A percentile compares a stretch with the other conserved stretches of the same genome.
Evolutionary conservation across 768 basidiomycete genomes (phyloP).

Genomic region (Antrodiella citrinella): DNA sequence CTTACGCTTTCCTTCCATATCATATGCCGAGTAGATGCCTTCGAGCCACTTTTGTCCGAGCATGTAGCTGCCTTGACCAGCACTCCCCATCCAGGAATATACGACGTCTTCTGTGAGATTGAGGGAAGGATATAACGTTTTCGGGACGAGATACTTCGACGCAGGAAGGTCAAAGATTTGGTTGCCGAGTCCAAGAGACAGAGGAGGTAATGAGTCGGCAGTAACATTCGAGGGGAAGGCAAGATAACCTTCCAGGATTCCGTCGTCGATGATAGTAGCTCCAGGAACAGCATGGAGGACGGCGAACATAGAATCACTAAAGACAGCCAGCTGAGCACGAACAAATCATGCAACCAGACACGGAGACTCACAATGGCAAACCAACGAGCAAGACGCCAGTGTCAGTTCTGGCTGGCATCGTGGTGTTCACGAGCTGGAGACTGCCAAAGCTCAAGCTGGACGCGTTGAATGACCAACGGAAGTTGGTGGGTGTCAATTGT

Average conservation of each 20-base stretch:
- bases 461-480: constrained; percentile 4
- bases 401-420: not conserved
- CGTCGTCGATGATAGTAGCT: not conserved
- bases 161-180: not conserved
- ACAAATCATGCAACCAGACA: not conserved
- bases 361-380: constrained; percentile 1
- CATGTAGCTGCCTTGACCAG: not conserved
- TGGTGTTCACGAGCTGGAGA: not conserved
- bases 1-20: not conserved
- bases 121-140: not conserved
- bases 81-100: constrained; percentile 3
- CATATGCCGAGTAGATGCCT: constrained; percentile 5
- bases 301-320: not conserved
- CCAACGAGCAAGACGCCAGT: constrained; percentile 1
- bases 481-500: not conserved
- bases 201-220: not conserved
- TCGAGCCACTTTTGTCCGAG: constrained; percentile 6
- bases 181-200: not conserved
- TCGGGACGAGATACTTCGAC: constrained; percentile 4
- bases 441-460: not conserved
- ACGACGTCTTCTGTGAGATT: constrained; percentile 6
- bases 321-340: not conserved
- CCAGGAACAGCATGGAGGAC: not conserved
- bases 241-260: not conserved
- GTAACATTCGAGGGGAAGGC: not conserved